These are phyloP conservation scores for Clausena lansium DNA, from an alignment of 345 rosid genomes.

Conservation along the genomic window DNA sequence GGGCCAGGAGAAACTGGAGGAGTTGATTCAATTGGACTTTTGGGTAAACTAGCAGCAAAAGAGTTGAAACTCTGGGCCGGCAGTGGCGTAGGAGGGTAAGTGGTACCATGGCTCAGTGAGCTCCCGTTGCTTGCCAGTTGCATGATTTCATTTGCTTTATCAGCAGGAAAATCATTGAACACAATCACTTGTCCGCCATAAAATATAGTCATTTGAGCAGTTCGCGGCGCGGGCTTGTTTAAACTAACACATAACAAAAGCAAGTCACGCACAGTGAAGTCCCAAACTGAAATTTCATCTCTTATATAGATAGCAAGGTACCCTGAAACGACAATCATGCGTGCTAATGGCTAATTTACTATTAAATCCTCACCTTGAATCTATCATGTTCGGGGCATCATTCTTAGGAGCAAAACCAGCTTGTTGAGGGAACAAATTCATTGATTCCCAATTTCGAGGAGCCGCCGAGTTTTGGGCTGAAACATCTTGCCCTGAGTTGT, in stretches of 20 bases:
- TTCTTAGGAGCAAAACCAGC: constrained; percentile 43
- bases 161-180: constrained; percentile 68
- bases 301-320: neutral
- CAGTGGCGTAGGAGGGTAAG: constrained; percentile 17
- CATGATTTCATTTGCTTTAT: constrained; percentile 81
- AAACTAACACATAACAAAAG: constrained; percentile 19
- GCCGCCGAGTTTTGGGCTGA: constrained; percentile 7
- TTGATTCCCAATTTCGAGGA: constrained; percentile 35
- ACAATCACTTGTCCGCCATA: constrained; percentile 78
- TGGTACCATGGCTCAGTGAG: constrained; percentile 27
- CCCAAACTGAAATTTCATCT: neutral
- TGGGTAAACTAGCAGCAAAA: constrained; percentile 12
- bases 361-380: constrained; percentile 35
- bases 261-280: constrained; percentile 9
- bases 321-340: neutral
- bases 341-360: neutral
- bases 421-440: constrained; percentile 61
- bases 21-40: constrained; percentile 13
- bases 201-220: constrained; percentile 80
- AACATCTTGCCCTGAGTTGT: constrained; percentile 15
- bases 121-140: constrained; percentile 53
- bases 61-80: constrained; percentile 17
- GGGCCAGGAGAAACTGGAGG: neutral
- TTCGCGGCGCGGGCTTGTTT: constrained; percentile 31
- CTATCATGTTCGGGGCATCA: constrained; percentile 31